Conservation (phyloP, 169 alveolate species). For the Plasmodium cynomolgi region DNA sequence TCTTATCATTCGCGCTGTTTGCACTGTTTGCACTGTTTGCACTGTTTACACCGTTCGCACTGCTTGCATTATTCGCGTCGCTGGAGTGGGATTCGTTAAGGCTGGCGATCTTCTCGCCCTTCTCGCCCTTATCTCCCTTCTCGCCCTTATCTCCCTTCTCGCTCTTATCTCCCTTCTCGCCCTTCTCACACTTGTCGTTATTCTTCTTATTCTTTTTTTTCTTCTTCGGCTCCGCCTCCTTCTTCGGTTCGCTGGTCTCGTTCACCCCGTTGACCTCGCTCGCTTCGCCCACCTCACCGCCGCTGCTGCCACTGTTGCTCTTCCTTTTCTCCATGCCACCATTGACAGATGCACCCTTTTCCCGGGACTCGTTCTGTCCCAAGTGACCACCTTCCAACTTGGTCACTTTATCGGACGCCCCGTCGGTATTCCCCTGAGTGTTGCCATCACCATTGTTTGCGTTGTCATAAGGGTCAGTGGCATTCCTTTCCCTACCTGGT, state of each 20-base stretch:
- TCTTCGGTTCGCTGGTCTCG: background rate
- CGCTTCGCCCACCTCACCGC: constrained; percentile 56
- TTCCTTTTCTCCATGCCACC: constrained; percentile 33
- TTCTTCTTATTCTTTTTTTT: constrained; percentile 12
- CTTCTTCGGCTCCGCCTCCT: background rate
- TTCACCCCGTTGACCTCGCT: constrained; percentile 11
- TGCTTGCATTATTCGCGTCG: constrained; percentile 35
- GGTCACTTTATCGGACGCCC: background rate
- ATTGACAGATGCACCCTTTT: background rate
- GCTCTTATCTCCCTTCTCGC: background rate
- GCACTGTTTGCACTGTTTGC: constrained; percentile 59
- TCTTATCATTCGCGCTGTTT: constrained; percentile 19
- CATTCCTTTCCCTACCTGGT: background rate
- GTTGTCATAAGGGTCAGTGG: background rate
- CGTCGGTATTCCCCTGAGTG: background rate
- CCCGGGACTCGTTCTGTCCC: background rate
- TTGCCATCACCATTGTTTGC: background rate
- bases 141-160: constrained; percentile 70
- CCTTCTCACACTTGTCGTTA: background rate
- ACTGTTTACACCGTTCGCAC: constrained; percentile 54
- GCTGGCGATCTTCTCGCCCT: constrained; percentile 59
- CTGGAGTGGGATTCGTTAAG: constrained; percentile 45
- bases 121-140: constrained; percentile 66
- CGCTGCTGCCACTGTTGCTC: constrained; percentile 71
- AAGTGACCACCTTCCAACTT: background rate